Evolutionary conservation across 176 grass and related monocot species (phyloP).

Genomic region (Luzula sylvatica): DNA sequence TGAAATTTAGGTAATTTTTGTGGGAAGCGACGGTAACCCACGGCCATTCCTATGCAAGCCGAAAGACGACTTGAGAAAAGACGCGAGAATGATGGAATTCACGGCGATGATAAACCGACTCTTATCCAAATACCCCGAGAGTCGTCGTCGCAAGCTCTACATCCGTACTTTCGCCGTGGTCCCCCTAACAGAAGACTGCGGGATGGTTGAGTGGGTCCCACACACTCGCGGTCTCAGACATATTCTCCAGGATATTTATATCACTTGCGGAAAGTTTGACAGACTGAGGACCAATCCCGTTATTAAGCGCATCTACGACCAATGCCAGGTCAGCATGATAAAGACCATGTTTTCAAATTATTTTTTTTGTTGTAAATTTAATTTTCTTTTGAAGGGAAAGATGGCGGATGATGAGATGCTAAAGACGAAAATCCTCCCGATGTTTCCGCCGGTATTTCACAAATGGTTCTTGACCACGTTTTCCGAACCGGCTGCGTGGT

Average conservation of each 20-base stretch:
- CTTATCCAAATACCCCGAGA: conserved; percentile 89
- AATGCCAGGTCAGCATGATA: conserved; percentile 3
- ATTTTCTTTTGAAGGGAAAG: conserved; percentile 31
- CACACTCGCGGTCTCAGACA: conserved; percentile 75
- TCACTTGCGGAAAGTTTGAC: conserved; percentile 68
- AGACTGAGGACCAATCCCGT: conserved; percentile 56
- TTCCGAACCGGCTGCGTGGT: conserved; percentile 97
- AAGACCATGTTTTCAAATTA: no score
- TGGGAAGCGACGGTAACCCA: conserved; percentile 60
- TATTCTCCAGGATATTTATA: conserved; percentile 97
- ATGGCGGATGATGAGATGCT: conserved; percentile 77
- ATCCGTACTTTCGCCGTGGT: conserved; percentile 92
- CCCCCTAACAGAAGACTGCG: conserved; percentile 94
- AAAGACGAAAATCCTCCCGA: conserved; percentile 63
- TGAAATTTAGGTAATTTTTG: conserved; percentile 63
- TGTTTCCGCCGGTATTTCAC: conserved; percentile 91
- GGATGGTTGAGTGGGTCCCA: conserved; percentile 91
- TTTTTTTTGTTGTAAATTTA: no score
- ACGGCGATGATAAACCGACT: conserved; percentile 88
- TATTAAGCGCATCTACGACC: conserved; percentile 83
- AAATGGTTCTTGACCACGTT: conserved; percentile 94
- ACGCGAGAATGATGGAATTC: conserved; percentile 99
- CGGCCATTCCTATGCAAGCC: conserved; percentile 82
- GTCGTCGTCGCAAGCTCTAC: conserved; percentile 84
- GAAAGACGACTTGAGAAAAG: conserved; percentile 88